phyloP scores from a whole-genome alignment of 768 basidiomycete species.

The Flagelloscypha sp. region DNA sequence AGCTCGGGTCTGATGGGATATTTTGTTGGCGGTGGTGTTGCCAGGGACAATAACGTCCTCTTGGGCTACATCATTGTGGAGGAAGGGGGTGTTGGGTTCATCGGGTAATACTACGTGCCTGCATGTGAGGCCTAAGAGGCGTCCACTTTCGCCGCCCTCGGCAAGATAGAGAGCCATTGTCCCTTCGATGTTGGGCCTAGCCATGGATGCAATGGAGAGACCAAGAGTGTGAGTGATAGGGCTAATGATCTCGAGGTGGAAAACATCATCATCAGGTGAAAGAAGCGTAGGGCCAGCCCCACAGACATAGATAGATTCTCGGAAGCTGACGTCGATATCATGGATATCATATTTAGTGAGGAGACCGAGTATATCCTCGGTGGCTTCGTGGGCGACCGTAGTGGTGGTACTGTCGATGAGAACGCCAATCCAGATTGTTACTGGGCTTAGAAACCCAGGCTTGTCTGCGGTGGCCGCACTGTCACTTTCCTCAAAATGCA shows the following conservation, averaged over 20 bases:
- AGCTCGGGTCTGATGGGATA: slow-evolving; percentile 22
- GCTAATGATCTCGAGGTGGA: slow-evolving; percentile 21
- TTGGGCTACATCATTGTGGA: slow-evolving; percentile 17
- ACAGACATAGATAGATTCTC: slow-evolving; percentile 21
- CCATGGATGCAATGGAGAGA: slow-evolving; percentile 21
- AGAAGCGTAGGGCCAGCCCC: slow-evolving; percentile 22
- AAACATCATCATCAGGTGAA: slow-evolving; percentile 16
- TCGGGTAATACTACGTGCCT: slow-evolving; percentile 21
- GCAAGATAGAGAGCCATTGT: slow-evolving; percentile 27
- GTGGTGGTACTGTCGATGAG: slow-evolving; percentile 20
- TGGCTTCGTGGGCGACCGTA: slow-evolving; percentile 21
- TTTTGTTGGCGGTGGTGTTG: slow-evolving; percentile 16
- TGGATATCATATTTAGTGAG: slow-evolving; percentile 16
- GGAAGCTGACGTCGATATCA: slow-evolving; percentile 26
- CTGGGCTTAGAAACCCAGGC: slow-evolving; percentile 19
- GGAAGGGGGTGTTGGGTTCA: slow-evolving; percentile 20
- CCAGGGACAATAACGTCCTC: slow-evolving; percentile 25
- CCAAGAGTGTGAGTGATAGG: slow-evolving; percentile 27
- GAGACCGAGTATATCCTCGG: slow-evolving; percentile 14
- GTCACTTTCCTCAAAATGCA: slow-evolving; percentile 27
- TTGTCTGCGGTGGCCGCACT: slow-evolving; percentile 9
- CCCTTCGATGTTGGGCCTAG: slow-evolving; percentile 22
- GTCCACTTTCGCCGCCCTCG: slow-evolving; percentile 22
- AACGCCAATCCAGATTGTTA: slow-evolving; percentile 30
- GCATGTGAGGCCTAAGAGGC: slow-evolving; percentile 20